A percentile compares a stretch with the other conserved stretches of the same genome.
Conservation (phyloP, 495 filamentous ascomycete species). For the Penicillium verhagenii region DNA sequence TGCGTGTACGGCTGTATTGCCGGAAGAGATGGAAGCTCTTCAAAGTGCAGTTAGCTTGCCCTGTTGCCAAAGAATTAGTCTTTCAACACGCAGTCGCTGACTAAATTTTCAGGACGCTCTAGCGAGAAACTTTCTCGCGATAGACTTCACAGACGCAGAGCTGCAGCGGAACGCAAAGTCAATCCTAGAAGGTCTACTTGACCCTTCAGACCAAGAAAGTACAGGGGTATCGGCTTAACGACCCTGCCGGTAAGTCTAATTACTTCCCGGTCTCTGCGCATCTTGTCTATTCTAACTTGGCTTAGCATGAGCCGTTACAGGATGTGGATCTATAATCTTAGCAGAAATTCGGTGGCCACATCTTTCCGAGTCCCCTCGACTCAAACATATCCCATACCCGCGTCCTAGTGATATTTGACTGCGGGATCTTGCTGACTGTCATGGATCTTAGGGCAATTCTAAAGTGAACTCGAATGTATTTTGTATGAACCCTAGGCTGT, state of each 20-base stretch:
- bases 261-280: background rate
- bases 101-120: conserved; percentile 28
- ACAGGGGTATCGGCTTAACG: background rate
- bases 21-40: conserved; percentile 58
- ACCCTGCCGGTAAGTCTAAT: background rate
- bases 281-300: conserved; percentile 3
- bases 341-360: background rate
- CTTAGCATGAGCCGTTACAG: background rate
- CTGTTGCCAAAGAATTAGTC: background rate
- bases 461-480: no score
- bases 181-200: conserved; percentile 25
- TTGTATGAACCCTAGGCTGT: no score
- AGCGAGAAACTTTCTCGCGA: conserved; percentile 34
- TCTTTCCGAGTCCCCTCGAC: background rate
- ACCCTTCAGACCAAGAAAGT: conserved; percentile 3
- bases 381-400: background rate
- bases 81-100: conserved; percentile 1
- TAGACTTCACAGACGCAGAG: conserved; percentile 24
- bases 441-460: no score
- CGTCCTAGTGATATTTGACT: no score
- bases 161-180: conserved; percentile 7
- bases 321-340: conserved; percentile 13
- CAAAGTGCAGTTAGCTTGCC: conserved; percentile 54
- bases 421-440: no score
- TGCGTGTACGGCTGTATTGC: conserved; percentile 63